Evolutionary conservation across 768 basidiomycete species (phyloP).

Genomic region (Amanita rimosa): DNA sequence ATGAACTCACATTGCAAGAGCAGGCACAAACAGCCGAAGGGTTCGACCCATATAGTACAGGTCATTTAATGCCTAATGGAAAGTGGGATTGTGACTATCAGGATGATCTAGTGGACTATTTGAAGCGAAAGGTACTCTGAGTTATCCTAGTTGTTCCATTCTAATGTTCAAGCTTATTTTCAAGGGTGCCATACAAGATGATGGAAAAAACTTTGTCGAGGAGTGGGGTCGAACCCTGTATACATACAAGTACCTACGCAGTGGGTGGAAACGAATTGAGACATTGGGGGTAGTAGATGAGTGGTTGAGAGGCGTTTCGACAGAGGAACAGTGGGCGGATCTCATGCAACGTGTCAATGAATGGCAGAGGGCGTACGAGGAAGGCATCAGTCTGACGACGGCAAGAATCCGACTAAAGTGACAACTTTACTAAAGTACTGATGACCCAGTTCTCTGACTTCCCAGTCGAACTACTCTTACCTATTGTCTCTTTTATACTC

Average conservation of each 20-base stretch:
- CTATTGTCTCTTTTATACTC: constrained; percentile 13
- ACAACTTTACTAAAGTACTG: too few species aligned
- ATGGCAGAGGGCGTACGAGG: constrained; percentile 26
- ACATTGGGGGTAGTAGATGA: constrained; percentile 22
- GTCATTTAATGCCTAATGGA: constrained; percentile 29
- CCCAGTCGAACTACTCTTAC: constrained; percentile 47
- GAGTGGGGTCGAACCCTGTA: constrained; percentile 31
- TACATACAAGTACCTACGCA: constrained; percentile 21
- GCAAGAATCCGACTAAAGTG: too few species aligned
- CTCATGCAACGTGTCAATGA: constrained; percentile 33
- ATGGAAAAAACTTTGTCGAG: constrained; percentile 36
- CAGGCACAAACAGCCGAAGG: constrained; percentile 26
- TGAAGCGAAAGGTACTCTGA: constrained; percentile 17
- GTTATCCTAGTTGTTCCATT: constrained; percentile 28
- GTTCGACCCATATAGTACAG: constrained; percentile 35
- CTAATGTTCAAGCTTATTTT: constrained; percentile 15
- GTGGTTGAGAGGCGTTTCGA: constrained; percentile 38
- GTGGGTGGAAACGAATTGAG: constrained; percentile 37
- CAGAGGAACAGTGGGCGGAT: constrained; percentile 39
- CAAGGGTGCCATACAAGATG: constrained; percentile 27
- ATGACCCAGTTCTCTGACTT: constrained; percentile 44
- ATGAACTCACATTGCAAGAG: constrained; percentile 29
- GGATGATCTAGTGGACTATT: constrained; percentile 23
- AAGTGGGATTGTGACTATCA: constrained; percentile 27
- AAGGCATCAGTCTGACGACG: too few species aligned